A percentile compares a stretch with the other conserved stretches of the same genome.
Conservation (phyloP, 768 basidiomycete species). For the Mycena belliarum region DNA sequence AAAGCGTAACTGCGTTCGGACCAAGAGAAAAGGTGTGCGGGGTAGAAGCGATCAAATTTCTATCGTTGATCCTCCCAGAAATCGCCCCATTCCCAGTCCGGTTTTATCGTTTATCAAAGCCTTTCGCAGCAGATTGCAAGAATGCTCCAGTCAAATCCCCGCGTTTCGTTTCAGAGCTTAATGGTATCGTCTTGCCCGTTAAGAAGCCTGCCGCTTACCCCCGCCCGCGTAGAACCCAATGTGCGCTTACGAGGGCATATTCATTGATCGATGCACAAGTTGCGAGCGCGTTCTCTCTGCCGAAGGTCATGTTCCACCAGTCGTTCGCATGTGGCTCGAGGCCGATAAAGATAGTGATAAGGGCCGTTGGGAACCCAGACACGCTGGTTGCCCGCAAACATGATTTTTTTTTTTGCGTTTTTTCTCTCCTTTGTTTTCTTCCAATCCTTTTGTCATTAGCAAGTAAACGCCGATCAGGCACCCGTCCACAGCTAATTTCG, state of each 20-base stretch:
- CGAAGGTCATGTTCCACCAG: conserved; percentile 74
- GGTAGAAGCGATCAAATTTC: background rate
- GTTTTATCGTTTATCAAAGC: conserved; percentile 62
- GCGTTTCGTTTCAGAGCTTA: conserved; percentile 53
- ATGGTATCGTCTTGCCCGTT: conserved; percentile 37
- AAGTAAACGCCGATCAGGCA: conserved; percentile 12
- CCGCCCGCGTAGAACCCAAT: conserved; percentile 45
- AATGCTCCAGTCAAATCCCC: conserved; percentile 56
- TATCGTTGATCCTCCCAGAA: conserved; percentile 42
- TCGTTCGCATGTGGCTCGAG: conserved; percentile 58
- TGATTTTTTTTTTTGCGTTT: no score
- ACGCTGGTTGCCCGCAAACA: conserved; percentile 43
- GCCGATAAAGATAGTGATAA: conserved; percentile 25
- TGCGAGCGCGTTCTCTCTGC: conserved; percentile 69
- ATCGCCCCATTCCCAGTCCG: conserved; percentile 67
- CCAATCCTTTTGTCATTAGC: background rate
- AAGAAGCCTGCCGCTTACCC: background rate
- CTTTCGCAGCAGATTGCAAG: conserved; percentile 67
- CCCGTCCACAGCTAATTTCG: background rate
- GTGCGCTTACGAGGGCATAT: conserved; percentile 58
- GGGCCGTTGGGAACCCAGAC: conserved; percentile 52
- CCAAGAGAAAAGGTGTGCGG: conserved; percentile 65
- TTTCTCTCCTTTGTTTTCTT: background rate
- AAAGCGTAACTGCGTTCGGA: conserved; percentile 70
- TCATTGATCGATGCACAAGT: conserved; percentile 56